These are phyloP conservation scores for Ceratobasidium sp. DNA, from an alignment of 1,284 basidiomycete genomes.

Conservation along the genomic window DNA sequence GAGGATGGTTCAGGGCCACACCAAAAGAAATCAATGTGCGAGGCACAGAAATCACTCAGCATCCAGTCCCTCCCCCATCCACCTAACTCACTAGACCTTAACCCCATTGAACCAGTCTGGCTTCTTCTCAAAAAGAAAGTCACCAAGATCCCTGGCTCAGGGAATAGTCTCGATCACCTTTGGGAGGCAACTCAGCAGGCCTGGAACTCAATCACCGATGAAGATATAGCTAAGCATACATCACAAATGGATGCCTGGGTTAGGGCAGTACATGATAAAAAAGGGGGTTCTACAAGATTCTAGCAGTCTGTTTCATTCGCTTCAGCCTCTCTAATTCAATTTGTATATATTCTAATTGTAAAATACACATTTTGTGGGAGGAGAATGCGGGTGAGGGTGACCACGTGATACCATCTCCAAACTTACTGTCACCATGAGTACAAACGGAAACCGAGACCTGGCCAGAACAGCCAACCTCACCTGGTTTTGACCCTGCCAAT, in stretches of 20 bases:
- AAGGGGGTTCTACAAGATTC: not conserved
- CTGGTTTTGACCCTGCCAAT: no score
- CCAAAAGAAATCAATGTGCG: not conserved
- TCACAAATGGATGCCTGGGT: not conserved
- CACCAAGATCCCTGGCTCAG: not conserved
- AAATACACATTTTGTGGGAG: no score
- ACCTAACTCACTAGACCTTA: conserved; percentile 17
- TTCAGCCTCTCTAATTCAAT: no score
- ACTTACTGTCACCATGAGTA: no score
- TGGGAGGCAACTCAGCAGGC: no score
- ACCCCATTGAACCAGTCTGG: conserved; percentile 25
- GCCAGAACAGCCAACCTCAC: no score
- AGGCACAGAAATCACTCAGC: not conserved
- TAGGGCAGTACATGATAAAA: not conserved
- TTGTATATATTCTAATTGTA: no score
- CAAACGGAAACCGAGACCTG: no score
- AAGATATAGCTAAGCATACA: conserved; percentile 6
- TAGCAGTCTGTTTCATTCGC: no score
- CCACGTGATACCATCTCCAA: no score
- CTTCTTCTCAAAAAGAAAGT: not conserved
- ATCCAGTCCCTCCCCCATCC: conserved; percentile 16
- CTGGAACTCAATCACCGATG: not conserved
- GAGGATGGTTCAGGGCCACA: conserved; percentile 8
- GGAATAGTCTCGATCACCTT: not conserved
- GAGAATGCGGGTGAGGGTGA: no score